These are phyloP conservation scores for Cytospora piceae DNA, from an alignment of 2,329 filamentous ascomycete genomes.

Conservation along the genomic window DNA sequence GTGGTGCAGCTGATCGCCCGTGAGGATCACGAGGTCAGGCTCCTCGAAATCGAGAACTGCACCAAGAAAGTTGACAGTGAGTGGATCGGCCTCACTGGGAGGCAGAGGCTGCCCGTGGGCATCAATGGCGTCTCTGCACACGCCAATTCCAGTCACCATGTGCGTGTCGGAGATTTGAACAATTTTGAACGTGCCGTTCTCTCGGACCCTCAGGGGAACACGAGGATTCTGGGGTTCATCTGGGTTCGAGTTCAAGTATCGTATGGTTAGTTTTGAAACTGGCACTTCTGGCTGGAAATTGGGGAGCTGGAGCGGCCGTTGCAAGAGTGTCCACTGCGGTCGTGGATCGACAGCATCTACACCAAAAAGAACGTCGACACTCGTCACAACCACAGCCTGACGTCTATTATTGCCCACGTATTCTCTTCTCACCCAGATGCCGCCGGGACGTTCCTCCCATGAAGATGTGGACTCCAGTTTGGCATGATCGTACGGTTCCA, in stretches of 20 bases:
- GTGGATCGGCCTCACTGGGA: conserved; percentile 67
- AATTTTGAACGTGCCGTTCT: conserved; percentile 74
- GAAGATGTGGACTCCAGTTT: background rate
- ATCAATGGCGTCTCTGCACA: conserved; percentile 40
- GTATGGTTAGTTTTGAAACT: conserved; percentile 43
- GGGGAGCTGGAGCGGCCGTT: conserved; percentile 41
- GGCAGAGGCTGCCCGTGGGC: conserved; percentile 39
- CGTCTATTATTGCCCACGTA: conserved; percentile 34
- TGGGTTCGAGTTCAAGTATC: conserved; percentile 35
- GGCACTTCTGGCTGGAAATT: conserved; percentile 39
- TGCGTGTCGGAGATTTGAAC: conserved; percentile 62
- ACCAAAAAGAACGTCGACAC: conserved; percentile 71
- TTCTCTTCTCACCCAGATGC: conserved; percentile 67
- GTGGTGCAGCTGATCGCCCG: conserved; percentile 64
- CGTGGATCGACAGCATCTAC: conserved; percentile 40
- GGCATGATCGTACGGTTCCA: conserved; percentile 36
- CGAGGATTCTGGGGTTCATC: conserved; percentile 31
- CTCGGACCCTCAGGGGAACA: conserved; percentile 55
- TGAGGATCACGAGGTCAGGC: conserved; percentile 71
- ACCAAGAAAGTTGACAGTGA: conserved; percentile 69
- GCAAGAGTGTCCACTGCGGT: conserved; percentile 41
- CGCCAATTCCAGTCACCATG: conserved; percentile 39
- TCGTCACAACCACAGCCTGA: conserved; percentile 54
- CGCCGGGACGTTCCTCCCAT: conserved; percentile 68
- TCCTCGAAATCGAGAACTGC: conserved; percentile 70